Base-by-base conservation (phyloP, 306 rosid genomes). In the Lathyrus aphaca region DNA sequence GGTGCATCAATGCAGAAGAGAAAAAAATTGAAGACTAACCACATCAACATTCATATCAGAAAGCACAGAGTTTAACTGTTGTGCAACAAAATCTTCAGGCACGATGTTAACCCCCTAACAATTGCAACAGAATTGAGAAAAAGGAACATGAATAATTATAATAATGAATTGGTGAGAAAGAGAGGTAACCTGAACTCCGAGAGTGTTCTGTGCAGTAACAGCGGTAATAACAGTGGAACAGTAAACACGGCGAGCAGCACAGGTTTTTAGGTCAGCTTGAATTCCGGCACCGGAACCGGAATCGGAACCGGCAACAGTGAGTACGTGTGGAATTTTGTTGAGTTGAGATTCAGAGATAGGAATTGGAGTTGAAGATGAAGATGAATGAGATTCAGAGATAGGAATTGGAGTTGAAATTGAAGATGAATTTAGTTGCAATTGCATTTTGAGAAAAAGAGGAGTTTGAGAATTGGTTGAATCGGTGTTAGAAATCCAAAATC, bases 241-340 rank as follows among this genome's bases (percentile, higher is more conserved):
- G 71, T 83, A 90, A 43, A 93, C 96, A 8, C 82, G 77, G n/a
- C 82, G 87, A 3, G 97, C 89, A 16, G 97, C 90, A 59, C 98
- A 93, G 23, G 98, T 81, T 74, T 88, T 93, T 1, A 93, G 85
- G 56, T 93, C 98, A 0, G 98, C 97, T 82, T 93, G 98, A 61
- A 93, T 90, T 72, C 98, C 98, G 32, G 97, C 97, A 27, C 98
- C 98, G 10, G 83, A 90, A 21, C 97, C 96, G 10, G 97, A 93
- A 71, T 93, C 98, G 10, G 96, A 93, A 51, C 97, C 97, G 54
- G 97, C 98, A 57, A 90, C 89, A 12, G 85, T 81, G 66, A 93
- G 68, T 5, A 93, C 94, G 64, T 88, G 97, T 2, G 97, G 94
- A 74, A 85, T 74, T 61, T 81, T 81, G 53, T 19, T 48, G 32